Base-by-base conservation (phyloP, 2,329 filamentous ascomycete genomes). In the Penicillium rolfsii region DNA sequence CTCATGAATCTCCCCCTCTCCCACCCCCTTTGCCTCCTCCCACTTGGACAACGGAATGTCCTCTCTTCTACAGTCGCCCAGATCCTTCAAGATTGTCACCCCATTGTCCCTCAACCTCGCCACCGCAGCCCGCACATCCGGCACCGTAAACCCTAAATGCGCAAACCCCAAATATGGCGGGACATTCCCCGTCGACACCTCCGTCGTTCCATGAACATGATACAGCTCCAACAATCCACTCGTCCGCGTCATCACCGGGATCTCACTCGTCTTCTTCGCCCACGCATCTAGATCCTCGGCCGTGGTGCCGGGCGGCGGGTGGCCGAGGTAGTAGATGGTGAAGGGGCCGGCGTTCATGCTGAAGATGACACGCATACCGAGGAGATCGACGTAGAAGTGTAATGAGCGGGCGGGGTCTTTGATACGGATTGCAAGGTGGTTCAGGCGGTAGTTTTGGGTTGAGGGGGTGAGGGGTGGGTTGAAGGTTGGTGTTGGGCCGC, bases 361-460 rank as follows among this genome's bases (percentile, higher is more conserved):
- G 60, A 77, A 78, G 26, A 78, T 66, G 4, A 76, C 70, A 9
- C 76, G 74, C 75, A 79, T 77, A 56, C 75, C 76, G 65, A 78
- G 72, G 8, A 77, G 69, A 38, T 75, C 61, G 46, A 77, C 67
- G 55, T 78, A 78, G 67, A 78, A 79, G 53, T 74, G 69, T 0
- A 78, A 69, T 2, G 74, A 73, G 58, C 65, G 68, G 28, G 65
- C 35, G 5, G 76, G 76, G 38, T 77, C 70, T 16, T 70, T 71
- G 58, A 77, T 73, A 45, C 76, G 71, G 28, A 79, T 66, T 65
- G 76, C 77, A 36, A 74, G 65, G 59, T 79, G 76, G 59, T 77
- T 78, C n/a, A 78, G 68, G 54, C 70, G 73, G 67, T 71, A 77
- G 43, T 73, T 67, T 33, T 63, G 59, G 56, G 76, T 77, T 41